Conservation (phyloP, 768 basidiomycete species). For the Termitomyces sp. region DNA sequence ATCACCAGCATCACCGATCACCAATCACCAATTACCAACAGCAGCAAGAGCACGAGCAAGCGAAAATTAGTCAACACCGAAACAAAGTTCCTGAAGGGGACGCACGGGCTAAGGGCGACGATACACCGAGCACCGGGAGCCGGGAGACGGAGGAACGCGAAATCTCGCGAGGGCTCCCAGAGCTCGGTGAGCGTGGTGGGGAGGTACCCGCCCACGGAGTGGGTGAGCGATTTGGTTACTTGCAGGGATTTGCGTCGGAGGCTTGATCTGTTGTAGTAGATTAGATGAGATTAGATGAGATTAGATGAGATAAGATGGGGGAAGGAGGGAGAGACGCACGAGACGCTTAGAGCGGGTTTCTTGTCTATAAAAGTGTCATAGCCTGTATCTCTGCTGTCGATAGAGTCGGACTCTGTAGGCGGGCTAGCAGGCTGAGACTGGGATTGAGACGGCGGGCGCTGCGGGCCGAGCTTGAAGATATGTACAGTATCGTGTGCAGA, state of each 20-base stretch:
- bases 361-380: constrained; percentile 83
- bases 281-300: not conserved
- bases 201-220: constrained; percentile 80
- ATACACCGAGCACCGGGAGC: constrained; percentile 75
- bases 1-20: too few species aligned
- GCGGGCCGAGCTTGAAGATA: constrained; percentile 76
- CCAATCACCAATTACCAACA: too few species aligned
- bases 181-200: constrained; percentile 90
- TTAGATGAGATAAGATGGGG: not conserved
- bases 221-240: constrained; percentile 67
- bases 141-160: constrained; percentile 85
- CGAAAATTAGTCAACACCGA: too few species aligned
- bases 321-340: constrained; percentile 33
- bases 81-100: not conserved
- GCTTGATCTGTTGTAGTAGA: constrained; percentile 31
- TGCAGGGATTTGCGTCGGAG: constrained; percentile 70
- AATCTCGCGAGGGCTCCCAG: constrained; percentile 96
- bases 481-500: constrained; percentile 95
- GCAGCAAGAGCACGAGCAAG: too few species aligned
- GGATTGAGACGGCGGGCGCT: not conserved
- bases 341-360: constrained; percentile 53
- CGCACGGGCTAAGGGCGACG: constrained; percentile 85
- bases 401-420: constrained; percentile 31
- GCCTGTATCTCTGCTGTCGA: constrained; percentile 52
- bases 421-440: too few species aligned